Evolutionary conservation across 2,329 filamentous ascomycete species (phyloP).

Genomic region (Xenoacremonium recifei): DNA sequence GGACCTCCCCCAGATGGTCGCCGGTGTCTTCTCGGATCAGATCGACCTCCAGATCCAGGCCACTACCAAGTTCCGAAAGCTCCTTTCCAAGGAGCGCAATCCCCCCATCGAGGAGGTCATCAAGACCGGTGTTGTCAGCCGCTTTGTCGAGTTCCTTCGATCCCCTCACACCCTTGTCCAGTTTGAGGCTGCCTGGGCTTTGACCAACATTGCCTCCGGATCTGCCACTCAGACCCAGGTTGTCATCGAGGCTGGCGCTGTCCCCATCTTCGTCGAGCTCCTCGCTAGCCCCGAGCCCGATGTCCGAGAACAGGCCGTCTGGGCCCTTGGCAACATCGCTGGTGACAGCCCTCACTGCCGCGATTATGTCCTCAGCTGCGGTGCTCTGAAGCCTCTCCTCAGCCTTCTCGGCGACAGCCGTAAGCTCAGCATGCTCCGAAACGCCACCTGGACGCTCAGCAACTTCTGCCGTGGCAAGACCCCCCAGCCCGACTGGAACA

Average conservation of each 20-base stretch:
- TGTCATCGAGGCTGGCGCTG: constrained; percentile 95
- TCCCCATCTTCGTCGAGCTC: constrained; percentile 97
- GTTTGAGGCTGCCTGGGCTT: constrained; percentile 97
- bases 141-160: constrained; percentile 97
- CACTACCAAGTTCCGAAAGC: constrained; percentile 97
- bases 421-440: constrained; percentile 98
- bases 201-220: constrained; percentile 98
- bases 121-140: constrained; percentile 95
- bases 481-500: constrained; percentile 96
- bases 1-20: constrained; percentile 97
- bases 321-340: constrained; percentile 97
- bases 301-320: constrained; percentile 96
- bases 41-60: constrained; percentile 97
- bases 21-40: constrained; percentile 97
- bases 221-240: constrained; percentile 98
- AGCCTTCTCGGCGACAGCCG: constrained; percentile 92
- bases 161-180: constrained; percentile 97
- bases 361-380: constrained; percentile 90
- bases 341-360: constrained; percentile 97
- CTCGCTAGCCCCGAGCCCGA: constrained; percentile 94
- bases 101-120: constrained; percentile 99
- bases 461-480: constrained; percentile 99
- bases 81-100: constrained; percentile 97
- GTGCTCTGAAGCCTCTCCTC: constrained; percentile 87
- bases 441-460: constrained; percentile 98